Conservation (phyloP, 805 yeast genomes). For the Myxozyma geophila region DNA sequence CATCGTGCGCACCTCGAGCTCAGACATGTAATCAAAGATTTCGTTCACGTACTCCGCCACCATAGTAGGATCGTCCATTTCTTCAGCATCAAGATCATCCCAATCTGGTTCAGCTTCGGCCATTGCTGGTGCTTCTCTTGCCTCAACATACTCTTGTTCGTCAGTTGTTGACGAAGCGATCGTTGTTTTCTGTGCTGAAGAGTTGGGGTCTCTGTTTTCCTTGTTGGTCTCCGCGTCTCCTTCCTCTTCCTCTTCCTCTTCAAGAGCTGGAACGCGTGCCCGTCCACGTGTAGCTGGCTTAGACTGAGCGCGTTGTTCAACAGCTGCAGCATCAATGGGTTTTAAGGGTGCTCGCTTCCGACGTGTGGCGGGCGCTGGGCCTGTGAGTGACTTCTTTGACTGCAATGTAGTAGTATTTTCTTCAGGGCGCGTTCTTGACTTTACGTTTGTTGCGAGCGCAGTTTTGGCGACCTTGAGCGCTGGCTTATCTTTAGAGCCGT, state of each 20-base stretch:
- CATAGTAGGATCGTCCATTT: constrained; percentile 62
- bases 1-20: constrained; percentile 67
- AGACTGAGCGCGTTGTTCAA: constrained; percentile 11
- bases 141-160: constrained; percentile 18
- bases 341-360: constrained; percentile 29
- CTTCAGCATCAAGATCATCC: constrained; percentile 46
- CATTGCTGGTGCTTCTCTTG: constrained; percentile 3
- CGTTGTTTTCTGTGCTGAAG: neutral
- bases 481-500: constrained; percentile 21
- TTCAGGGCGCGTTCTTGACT: constrained; percentile 19
- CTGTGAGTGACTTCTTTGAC: constrained; percentile 1
- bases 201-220: constrained; percentile 31
- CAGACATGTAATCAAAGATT: constrained; percentile 78
- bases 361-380: constrained; percentile 12
- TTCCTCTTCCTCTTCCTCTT: constrained; percentile 17
- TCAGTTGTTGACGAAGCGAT: constrained; percentile 13
- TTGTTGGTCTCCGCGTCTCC: constrained; percentile 30
- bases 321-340: constrained; percentile 8
- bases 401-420: constrained; percentile 8
- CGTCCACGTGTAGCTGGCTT: neutral
- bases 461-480: constrained; percentile 30
- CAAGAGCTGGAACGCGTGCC: neutral
- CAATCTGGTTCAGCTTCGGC: constrained; percentile 23
- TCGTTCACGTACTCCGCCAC: constrained; percentile 90
- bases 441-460: constrained; percentile 20